Conservation (phyloP, 345 rosid genomes). For the Arabis alpina region DNA sequence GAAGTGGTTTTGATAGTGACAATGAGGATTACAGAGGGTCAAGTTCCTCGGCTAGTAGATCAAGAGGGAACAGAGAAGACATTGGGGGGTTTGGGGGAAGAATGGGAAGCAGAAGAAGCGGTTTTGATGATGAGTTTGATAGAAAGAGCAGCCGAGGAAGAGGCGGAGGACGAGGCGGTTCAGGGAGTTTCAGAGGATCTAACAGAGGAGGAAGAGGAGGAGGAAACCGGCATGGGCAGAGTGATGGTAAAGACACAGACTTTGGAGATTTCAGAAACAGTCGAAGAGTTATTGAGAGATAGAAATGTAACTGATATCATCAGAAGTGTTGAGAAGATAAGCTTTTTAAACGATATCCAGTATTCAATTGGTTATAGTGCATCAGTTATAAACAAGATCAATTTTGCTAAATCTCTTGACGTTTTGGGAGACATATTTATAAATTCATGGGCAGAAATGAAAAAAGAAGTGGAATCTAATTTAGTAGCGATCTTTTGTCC, state of each 20-base stretch:
- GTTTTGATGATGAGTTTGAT: slow-evolving; percentile 43
- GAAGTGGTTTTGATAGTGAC: slow-evolving; percentile 34
- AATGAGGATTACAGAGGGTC: slow-evolving; percentile 38
- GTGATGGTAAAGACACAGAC: slow-evolving; percentile 41
- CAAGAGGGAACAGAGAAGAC: slow-evolving; percentile 39
- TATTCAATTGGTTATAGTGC: slow-evolving; percentile 6
- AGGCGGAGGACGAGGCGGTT: background rate
- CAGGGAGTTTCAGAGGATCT: slow-evolving; percentile 38
- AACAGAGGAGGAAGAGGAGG: slow-evolving; percentile 41
- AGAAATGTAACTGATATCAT: slow-evolving; percentile 18
- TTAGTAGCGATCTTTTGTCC: too few relatives aligned
- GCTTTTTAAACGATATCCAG: background rate
- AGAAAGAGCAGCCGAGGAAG: slow-evolving; percentile 44
- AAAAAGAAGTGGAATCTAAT: too few relatives aligned
- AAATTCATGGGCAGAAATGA: too few relatives aligned
- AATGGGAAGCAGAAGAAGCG: slow-evolving; percentile 45
- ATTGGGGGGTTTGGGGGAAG: slow-evolving; percentile 42
- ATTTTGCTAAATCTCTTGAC: too few relatives aligned
- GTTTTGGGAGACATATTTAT: too few relatives aligned
- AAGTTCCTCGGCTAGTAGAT: slow-evolving; percentile 31
- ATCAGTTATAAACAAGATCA: background rate
- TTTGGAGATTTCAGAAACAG: slow-evolving; percentile 42
- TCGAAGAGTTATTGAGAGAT: slow-evolving; percentile 46
- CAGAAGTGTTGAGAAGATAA: background rate
- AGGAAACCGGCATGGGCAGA: slow-evolving; percentile 24